Percentiles rank a stretch among this genome's conserved stretches.
Conservation (phyloP, 2,329 filamentous ascomycete species). For the Ceratocystiopsis sp. region DNA sequence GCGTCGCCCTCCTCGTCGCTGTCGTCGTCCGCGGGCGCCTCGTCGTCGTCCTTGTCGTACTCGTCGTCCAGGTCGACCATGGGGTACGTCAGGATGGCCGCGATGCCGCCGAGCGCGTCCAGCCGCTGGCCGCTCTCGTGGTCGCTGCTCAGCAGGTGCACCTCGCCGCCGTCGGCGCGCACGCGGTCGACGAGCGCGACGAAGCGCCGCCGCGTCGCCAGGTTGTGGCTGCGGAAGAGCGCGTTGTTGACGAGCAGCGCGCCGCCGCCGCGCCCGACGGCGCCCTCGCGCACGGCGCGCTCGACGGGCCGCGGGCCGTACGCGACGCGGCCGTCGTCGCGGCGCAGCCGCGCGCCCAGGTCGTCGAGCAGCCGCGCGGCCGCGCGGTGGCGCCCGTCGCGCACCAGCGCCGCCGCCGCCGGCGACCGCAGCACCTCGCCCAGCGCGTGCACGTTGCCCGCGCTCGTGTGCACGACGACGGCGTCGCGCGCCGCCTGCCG, state of each 20-base stretch:
- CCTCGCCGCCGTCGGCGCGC: constrained; percentile 72
- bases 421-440: constrained; percentile 73
- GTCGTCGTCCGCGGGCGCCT: too few relatives aligned
- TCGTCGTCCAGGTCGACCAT: constrained; percentile 59
- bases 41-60: too few relatives aligned
- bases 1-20: too few relatives aligned
- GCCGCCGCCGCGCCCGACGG: constrained; percentile 73
- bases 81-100: constrained; percentile 80
- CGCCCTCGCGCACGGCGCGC: constrained; percentile 68
- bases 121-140: constrained; percentile 85
- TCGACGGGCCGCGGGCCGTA: constrained; percentile 76
- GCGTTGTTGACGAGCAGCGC: constrained; percentile 74
- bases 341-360: constrained; percentile 60
- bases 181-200: constrained; percentile 78
- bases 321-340: constrained; percentile 77
- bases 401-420: constrained; percentile 59
- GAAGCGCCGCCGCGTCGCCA: constrained; percentile 61
- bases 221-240: constrained; percentile 69
- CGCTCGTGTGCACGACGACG: constrained; percentile 66
- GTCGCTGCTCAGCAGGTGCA: constrained; percentile 75
- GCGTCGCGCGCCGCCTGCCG: constrained; percentile 41
- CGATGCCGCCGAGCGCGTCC: constrained; percentile 71
- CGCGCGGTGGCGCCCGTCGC: constrained; percentile 73
- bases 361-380: constrained; percentile 75
- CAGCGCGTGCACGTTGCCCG: constrained; percentile 72